phyloP scores from a whole-genome alignment of 257 asterid genomes.

The Plantago ovata region DNA sequence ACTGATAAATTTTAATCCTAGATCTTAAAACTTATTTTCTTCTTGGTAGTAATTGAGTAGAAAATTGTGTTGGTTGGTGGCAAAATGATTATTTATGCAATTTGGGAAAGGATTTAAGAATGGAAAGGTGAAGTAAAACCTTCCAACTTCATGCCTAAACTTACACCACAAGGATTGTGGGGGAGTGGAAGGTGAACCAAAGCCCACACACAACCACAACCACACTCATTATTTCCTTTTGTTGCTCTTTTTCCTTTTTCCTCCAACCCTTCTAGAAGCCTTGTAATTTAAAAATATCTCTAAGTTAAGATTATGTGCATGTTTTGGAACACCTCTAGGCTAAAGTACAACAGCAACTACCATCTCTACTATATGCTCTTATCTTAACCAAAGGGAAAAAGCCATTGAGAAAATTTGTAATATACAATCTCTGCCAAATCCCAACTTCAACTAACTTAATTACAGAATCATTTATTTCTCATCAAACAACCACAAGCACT shows the following conservation, averaged over 20 bases:
- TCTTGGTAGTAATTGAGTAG: background rate
- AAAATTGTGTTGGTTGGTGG: constrained; percentile 20
- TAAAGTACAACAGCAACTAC: constrained; percentile 38
- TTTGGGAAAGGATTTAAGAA: constrained; percentile 13
- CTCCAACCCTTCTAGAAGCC: constrained; percentile 75
- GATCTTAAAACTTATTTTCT: background rate
- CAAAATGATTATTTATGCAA: constrained; percentile 10
- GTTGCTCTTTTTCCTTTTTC: constrained; percentile 29
- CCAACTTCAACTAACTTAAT: constrained; percentile 23
- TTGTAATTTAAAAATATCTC: background rate
- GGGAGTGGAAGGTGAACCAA: constrained; percentile 44
- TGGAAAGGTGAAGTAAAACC: constrained; percentile 15
- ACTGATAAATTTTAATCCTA: background rate
- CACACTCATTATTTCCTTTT: constrained; percentile 48
- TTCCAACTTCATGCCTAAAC: constrained; percentile 26
- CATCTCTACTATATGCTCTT: constrained; percentile 14
- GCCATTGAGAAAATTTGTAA: constrained; percentile 9
- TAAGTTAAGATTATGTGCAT: constrained; percentile 21
- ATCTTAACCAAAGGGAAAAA: constrained; percentile 22
- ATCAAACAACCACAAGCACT: constrained; percentile 11
- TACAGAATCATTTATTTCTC: constrained; percentile 14
- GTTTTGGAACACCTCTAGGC: constrained; percentile 35
- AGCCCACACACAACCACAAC: constrained; percentile 55
- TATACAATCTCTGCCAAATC: constrained; percentile 12
- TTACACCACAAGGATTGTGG: constrained; percentile 38